Evolutionary conservation across 129 eudicot genomes (phyloP), one percentile per base, ranked within the genome.

Genomic region (Deinandra increscens): DNA sequence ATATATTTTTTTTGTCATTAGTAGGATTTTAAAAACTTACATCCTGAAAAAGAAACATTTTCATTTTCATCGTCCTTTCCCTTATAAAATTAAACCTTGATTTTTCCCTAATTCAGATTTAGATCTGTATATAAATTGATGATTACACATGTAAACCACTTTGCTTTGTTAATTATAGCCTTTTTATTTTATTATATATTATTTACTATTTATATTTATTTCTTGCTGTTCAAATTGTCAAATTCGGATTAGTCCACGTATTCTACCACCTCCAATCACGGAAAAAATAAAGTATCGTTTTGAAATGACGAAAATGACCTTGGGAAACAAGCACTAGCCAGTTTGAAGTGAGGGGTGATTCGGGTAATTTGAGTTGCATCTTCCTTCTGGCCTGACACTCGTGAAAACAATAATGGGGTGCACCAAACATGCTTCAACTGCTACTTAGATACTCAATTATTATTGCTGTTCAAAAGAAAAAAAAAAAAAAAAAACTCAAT

Each of bases 361-460:
- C 53, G 29, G 56, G 77, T 67, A 64, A 19, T 73, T 58, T 68
- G 23, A 11, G 11, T 19, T 64, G 42, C 23, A 63, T 20, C 49
- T 34, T 68, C 36, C 8, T 63, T 68, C 69, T 78, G 80, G 75
- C 76, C 20, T 53, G 64, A 22, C 64, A 29, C 79, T 75, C 70
- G 84, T 81, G 84, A 81, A 78, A 65, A 59, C 53, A 78, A 75
- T 78, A 64, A 70, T 78, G 77, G 45, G 29, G 56, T 59, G 20
- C 70, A 71, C 70, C 81, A 71, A 59, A 65, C 81, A 81, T 75
- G 79, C 80, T 81, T 84, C 71, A 78, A 78, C 78, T 78, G 86
- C 75, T 82, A 74, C 71, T 76, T 71, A 76, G 81, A 76, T 69
- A 26, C n/a, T n/a, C n/a, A n/a, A n/a, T n/a, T n/a, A n/a, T n/a